phyloP scores from a whole-genome alignment of 1,284 basidiomycete species.

The Polyporus tsugae region DNA sequence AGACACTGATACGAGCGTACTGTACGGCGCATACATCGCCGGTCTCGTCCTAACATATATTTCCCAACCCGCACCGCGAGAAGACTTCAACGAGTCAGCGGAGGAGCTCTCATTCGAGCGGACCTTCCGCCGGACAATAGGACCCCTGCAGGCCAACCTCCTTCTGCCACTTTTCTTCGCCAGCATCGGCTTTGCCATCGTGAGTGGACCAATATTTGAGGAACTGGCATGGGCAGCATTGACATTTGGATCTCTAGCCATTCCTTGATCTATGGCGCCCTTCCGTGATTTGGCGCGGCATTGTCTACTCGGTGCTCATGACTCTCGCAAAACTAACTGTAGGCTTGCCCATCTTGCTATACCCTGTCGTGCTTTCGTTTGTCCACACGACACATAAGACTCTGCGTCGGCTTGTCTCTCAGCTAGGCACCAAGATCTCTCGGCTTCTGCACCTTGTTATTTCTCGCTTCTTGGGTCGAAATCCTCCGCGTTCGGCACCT shows the following conservation, averaged over 20 bases:
- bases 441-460: background rate
- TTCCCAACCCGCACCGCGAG: conserved; percentile 27
- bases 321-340: conserved; percentile 50
- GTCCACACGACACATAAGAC: no score
- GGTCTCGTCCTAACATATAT: conserved; percentile 37
- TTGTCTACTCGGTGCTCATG: conserved; percentile 59
- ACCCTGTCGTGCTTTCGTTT: conserved; percentile 10
- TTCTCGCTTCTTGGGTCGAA: background rate
- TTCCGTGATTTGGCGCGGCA: conserved; percentile 56
- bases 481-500: background rate
- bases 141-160: conserved; percentile 46
- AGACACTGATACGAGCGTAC: conserved; percentile 40
- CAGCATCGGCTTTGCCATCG: conserved; percentile 60
- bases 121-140: conserved; percentile 44
- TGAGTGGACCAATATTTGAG: conserved; percentile 23
- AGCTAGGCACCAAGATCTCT: background rate
- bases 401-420: background rate
- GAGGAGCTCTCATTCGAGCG: conserved; percentile 35
- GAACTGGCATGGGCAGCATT: background rate
- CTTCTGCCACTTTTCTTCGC: conserved; percentile 63
- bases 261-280: conserved; percentile 56
- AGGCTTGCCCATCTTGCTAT: conserved; percentile 37
- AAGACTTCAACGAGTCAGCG: background rate
- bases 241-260: conserved; percentile 41
- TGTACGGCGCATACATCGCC: conserved; percentile 42